A percentile compares a stretch with the other conserved stretches of the same genome.
Evolutionary conservation across 208 protist genomes (phyloP).

Genomic region (Crithidia fasciculata): DNA sequence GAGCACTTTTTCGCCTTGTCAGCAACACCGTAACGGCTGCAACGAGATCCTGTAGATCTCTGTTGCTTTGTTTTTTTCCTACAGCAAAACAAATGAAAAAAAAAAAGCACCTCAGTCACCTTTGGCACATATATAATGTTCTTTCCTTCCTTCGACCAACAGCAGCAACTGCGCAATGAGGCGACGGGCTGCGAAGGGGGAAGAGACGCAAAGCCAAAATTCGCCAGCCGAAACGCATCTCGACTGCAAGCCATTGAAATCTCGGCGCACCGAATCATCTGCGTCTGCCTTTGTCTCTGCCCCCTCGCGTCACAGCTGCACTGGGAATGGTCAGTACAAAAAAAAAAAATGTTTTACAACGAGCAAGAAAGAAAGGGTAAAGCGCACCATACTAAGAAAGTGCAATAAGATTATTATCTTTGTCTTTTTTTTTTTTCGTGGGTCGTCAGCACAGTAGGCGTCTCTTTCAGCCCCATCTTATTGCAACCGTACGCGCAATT

Average conservation of each 20-base stretch:
- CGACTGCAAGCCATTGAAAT: too few species aligned
- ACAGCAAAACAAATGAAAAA: constrained; percentile 10
- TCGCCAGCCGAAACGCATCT: background rate
- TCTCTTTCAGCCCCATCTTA: too few species aligned
- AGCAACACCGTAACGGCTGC: constrained; percentile 13
- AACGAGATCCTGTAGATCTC: constrained; percentile 24
- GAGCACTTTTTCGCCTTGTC: constrained; percentile 9
- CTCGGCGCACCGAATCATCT: too few species aligned
- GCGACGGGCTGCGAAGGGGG: background rate
- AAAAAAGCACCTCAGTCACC: constrained; percentile 9
- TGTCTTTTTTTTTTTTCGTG: constrained; percentile 1
- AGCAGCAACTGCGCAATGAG: background rate
- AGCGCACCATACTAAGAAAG: background rate
- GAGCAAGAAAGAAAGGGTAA: constrained; percentile 7
- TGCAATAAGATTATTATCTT: constrained; percentile 1
- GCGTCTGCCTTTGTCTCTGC: too few species aligned
- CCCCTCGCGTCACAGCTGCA: constrained; percentile 1
- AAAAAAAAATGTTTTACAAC: constrained; percentile 5
- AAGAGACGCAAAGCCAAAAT: background rate
- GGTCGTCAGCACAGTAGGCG: background rate
- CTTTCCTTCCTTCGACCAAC: constrained; percentile 18
- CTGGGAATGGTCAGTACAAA: constrained; percentile 1
- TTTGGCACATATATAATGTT: background rate
- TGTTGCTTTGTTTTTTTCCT: background rate
- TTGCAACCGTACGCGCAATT: background rate